Base-by-base conservation (phyloP, 2,329 filamentous ascomycete genomes). In the Akanthomyces dipterigenus region DNA sequence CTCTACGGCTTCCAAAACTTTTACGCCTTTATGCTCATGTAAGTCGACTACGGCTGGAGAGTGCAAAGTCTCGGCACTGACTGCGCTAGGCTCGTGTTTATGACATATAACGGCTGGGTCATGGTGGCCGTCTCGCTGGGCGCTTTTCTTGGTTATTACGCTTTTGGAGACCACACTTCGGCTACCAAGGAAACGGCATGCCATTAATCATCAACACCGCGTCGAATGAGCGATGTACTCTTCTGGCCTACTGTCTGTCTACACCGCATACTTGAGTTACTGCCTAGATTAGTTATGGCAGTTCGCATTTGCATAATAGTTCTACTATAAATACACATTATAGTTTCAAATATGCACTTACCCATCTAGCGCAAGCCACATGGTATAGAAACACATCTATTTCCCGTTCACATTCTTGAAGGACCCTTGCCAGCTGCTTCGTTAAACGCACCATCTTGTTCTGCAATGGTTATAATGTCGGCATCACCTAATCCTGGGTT, bases 21-120 rank as follows among this genome's bases (percentile, higher is more conserved):
- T 75, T 99, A 99, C 75, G 96, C 93, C 51, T 98, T 99, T 71
- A 98, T 99, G 82, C 93, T 99, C 73, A 99, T 99, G 95, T 97
- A 74, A 87, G 93, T 87, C 36, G 20, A 3, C 14, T 22, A 1
- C 1, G 3, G 38, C 31, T 5, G 9, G 24, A 22, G 5, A 45
- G 1, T 3, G 24, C 16, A 18, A 7, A 40, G 12, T 20, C 6
- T 6, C 7, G 38, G n/a, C 40, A 26, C 7, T 60, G 26, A 60
- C 26, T 16, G 7, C 12, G 8, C 7, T 63, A 98, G 93, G 95
- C 81, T 99, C 64, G 78, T 99, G 24, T 99, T 99, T 77, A 99
- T 99, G 95, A 99, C 95, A n/a, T 99, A 99, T 78, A 99, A 99
- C 70, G 95, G 95, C 61, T 96, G 90, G 88, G 87, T 99, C 67